These are phyloP conservation scores for Hyaloscypha finlandica DNA, from an alignment of 495 filamentous ascomycete genomes.

Conservation along the genomic window DNA sequence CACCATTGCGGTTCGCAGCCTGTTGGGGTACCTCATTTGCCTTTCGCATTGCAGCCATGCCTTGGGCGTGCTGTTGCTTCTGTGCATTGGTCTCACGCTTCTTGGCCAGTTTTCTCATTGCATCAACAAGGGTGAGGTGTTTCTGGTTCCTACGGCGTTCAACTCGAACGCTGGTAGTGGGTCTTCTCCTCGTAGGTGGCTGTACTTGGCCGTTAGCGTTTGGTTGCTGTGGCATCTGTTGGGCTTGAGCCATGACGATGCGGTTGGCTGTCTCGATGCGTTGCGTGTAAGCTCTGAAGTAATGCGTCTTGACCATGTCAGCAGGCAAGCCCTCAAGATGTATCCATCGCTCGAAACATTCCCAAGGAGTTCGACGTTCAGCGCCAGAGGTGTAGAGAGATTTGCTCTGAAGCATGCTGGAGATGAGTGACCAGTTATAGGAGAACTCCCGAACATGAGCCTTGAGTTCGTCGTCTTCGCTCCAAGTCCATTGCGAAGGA, in stretches of 20 bases:
- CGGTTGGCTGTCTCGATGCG: slow-evolving; percentile 79
- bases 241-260: slow-evolving; percentile 60
- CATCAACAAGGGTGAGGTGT: slow-evolving; percentile 85
- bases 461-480: slow-evolving; percentile 88
- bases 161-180: slow-evolving; percentile 74
- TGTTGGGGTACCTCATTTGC: slow-evolving; percentile 67
- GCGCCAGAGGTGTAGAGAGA: slow-evolving; percentile 78
- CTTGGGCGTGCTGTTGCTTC: slow-evolving; percentile 81
- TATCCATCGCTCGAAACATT: slow-evolving; percentile 97
- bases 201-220: slow-evolving; percentile 58
- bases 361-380: slow-evolving; percentile 94
- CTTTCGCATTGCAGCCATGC: slow-evolving; percentile 70
- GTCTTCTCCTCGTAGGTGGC: slow-evolving; percentile 58
- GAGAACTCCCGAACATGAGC: slow-evolving; percentile 85
- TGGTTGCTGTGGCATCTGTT: slow-evolving; percentile 56
- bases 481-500: slow-evolving; percentile 86
- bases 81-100: slow-evolving; percentile 82
- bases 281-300: slow-evolving; percentile 83
- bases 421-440: slow-evolving; percentile 96
- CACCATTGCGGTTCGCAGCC: slow-evolving; percentile 29
- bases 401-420: slow-evolving; percentile 69
- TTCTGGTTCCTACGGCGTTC: slow-evolving; percentile 83
- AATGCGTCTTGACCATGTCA: slow-evolving; percentile 91
- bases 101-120: slow-evolving; percentile 92
- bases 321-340: slow-evolving; percentile 82